Base-by-base conservation (phyloP, 2,329 filamentous ascomycete genomes). In the Macrophomina phaseolina region DNA sequence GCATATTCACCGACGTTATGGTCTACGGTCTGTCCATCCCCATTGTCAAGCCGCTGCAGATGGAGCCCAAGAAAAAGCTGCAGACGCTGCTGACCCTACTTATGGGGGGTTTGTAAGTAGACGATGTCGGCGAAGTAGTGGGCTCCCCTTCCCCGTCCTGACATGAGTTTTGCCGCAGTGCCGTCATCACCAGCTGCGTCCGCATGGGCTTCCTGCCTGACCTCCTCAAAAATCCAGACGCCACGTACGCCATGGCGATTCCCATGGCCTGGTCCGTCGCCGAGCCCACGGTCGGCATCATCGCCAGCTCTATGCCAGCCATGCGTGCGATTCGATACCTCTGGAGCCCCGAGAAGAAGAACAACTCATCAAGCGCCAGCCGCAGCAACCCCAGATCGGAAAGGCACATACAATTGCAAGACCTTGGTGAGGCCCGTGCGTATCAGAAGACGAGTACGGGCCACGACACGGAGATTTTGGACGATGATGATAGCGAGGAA, bases 191-290 rank as follows among this genome's bases (percentile, higher is more conserved):
- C n/a, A 71, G 70, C 8, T 68, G 68, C 14, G 70, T 73, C 18
- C 70, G 71, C 42, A 65, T 73, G 16, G 69, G 67, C 8, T 72
- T 73, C 61, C 69, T 72, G 2, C 70, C 70, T 8, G 64, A 65
- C 4, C 68, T 71, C 0, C 67, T 73, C 28, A 36, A 55, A n/a
- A 66, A 70, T 45, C 28, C 68, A 0, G 70, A 72, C 46, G 58
- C 65, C 4, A 70, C 69, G 2, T 69, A 68, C 62, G 71, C 70
- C 3, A 72, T 72, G 70, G 69, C 53, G 12, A 60, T 70, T 6
- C 69, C 71, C 8, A 72, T 73, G 71, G 64, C 69, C 16, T 72
- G 70, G 71, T 69, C 67, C 3, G 66, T 73, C 3, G 68, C 66
- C 18, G 71, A 73, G 45, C 68, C 70, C 2, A 70, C 69, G 8